A percentile compares a stretch with the other conserved stretches of the same genome.
These are phyloP conservation scores for Colletotrichum echinochloae DNA, from an alignment of 2,329 filamentous ascomycete species.

Conservation along the genomic window DNA sequence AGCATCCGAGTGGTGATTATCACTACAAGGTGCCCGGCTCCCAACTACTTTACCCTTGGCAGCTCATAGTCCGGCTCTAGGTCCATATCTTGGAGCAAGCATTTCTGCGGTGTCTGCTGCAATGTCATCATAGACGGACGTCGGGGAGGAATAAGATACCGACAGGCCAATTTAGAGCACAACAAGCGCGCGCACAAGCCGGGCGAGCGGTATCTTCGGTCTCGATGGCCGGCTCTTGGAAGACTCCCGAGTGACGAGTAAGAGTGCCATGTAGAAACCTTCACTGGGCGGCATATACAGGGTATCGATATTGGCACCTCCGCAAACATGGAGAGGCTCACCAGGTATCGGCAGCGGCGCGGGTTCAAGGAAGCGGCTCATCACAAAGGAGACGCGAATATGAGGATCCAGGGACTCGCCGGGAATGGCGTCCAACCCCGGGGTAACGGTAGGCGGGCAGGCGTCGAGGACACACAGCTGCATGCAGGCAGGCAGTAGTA, in stretches of 20 bases:
- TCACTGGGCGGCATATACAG: background rate
- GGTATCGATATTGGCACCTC: background rate
- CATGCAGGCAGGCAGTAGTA: background rate
- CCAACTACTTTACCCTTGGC: background rate
- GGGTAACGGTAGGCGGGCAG: background rate
- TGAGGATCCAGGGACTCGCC: conserved; percentile 1
- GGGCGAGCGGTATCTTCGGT: background rate
- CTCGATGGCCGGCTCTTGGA: background rate
- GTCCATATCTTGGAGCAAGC: background rate
- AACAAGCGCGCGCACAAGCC: background rate
- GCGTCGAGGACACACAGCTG: background rate
- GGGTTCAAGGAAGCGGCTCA: background rate
- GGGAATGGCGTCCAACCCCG: conserved; percentile 1
- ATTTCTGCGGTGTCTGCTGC: background rate
- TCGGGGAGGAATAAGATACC: background rate
- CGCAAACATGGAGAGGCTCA: background rate
- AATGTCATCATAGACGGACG: background rate
- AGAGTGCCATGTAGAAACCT: background rate
- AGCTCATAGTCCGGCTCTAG: background rate
- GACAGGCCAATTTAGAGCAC: background rate
- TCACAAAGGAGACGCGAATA: background rate
- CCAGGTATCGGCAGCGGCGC: background rate
- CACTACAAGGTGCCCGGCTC: background rate
- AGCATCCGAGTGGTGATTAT: background rate
- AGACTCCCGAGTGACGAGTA: background rate